Conservation (phyloP, 1,139 yeast species). For the Yamadazyma dendronema region DNA sequence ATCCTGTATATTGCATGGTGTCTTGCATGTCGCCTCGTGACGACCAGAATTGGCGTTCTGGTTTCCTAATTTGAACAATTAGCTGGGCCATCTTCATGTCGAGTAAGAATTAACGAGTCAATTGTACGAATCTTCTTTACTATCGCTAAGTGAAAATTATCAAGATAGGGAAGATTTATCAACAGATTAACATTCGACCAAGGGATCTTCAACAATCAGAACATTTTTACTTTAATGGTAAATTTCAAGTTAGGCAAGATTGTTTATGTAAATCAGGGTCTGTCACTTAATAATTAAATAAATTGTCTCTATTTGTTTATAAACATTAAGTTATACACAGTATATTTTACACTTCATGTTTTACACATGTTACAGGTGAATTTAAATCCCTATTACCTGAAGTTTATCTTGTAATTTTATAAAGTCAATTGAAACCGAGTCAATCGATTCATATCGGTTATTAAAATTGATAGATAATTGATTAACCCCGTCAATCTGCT, state of each 20-base stretch:
- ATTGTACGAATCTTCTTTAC: neutral
- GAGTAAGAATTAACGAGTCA: neutral
- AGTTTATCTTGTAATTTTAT: slow-evolving; percentile 15
- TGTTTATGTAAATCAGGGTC: too few relatives aligned
- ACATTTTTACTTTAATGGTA: too few relatives aligned
- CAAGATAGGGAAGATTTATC: too few relatives aligned
- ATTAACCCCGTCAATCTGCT: slow-evolving; percentile 8
- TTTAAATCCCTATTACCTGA: neutral
- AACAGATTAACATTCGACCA: too few relatives aligned
- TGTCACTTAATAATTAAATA: too few relatives aligned
- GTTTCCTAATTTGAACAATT: neutral
- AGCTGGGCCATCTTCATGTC: neutral
- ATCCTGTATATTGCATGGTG: too few relatives aligned
- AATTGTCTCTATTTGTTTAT: too few relatives aligned
- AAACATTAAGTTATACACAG: too few relatives aligned
- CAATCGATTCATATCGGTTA: slow-evolving; percentile 26
- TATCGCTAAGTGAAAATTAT: neutral
- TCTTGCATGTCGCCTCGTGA: too few relatives aligned
- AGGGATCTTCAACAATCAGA: too few relatives aligned
- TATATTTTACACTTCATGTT: too few relatives aligned
- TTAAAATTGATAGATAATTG: slow-evolving; percentile 27
- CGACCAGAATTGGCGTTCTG: neutral
- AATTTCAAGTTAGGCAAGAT: too few relatives aligned
- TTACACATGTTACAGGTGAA: neutral
- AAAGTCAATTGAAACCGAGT: slow-evolving; percentile 23